Percentiles rank a stretch among this genome's conserved stretches.
Conservation (phyloP, 2,329 filamentous ascomycete species). For the Xylaria hypoxylon region DNA sequence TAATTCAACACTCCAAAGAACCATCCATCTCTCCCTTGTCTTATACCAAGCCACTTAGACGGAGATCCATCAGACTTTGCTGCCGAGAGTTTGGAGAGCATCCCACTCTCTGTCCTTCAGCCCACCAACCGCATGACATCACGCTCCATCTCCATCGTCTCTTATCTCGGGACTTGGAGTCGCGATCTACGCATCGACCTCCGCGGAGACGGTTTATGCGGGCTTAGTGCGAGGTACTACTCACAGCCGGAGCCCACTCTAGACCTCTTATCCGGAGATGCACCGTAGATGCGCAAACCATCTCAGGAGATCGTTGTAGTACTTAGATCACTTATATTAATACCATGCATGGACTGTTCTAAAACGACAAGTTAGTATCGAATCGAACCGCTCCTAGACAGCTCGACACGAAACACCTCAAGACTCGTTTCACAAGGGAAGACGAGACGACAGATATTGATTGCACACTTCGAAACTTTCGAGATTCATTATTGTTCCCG, state of each 20-base stretch:
- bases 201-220: constrained; percentile 35
- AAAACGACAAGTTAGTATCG: constrained; percentile 22
- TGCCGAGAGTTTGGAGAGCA: constrained; percentile 9
- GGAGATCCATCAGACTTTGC: not conserved
- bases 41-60: constrained; percentile 1
- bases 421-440: not conserved
- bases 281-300: constrained; percentile 37
- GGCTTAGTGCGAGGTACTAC: constrained; percentile 25
- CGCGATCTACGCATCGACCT: constrained; percentile 30
- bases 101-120: constrained; percentile 19
- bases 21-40: not conserved
- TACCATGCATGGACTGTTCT: constrained; percentile 16
- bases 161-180: constrained; percentile 32
- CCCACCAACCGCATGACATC: constrained; percentile 14
- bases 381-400: not conserved
- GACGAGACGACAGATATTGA: too few species aligned
- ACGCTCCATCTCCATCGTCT: not conserved
- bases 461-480: not conserved
- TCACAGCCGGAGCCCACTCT: constrained; percentile 25
- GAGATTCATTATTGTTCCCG: too few species aligned
- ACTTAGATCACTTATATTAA: constrained; percentile 7
- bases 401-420: not conserved
- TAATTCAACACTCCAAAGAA: not conserved
- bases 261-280: constrained; percentile 39
- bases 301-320: constrained; percentile 7